phyloP scores from a whole-genome alignment of 208 protist species.

The Crithidia sp. region DNA sequence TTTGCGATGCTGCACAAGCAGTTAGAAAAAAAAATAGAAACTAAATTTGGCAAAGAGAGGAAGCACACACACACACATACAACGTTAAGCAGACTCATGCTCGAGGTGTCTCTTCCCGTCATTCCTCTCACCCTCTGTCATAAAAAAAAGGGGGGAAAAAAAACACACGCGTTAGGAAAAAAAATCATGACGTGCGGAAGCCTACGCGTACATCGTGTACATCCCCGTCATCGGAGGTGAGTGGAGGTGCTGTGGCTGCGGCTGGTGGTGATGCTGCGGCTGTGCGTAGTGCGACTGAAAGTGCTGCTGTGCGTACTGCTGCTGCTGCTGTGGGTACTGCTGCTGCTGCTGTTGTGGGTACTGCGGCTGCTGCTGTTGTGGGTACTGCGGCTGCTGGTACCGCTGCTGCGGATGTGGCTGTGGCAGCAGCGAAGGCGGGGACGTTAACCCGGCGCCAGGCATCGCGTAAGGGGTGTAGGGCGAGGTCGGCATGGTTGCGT shows the following conservation, averaged over 20 bases:
- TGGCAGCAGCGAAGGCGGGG: background rate
- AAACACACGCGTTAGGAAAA: conserved; percentile 17
- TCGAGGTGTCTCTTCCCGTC: too few species aligned
- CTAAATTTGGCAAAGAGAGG: conserved; percentile 11
- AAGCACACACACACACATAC: conserved; percentile 12
- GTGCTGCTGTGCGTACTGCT: background rate
- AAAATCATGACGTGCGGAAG: background rate
- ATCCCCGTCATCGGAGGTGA: conserved; percentile 5
- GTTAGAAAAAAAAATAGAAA: conserved; percentile 2
- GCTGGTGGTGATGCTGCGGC: background rate
- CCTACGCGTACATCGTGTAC: conserved; percentile 3
- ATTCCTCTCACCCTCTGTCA: background rate
- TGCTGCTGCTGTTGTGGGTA: background rate
- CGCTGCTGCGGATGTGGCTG: background rate
- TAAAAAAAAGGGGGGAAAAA: background rate
- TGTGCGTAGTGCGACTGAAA: background rate
- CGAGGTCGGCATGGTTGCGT: background rate
- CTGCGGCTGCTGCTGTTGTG: background rate
- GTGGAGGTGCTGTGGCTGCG: background rate
- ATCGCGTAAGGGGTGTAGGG: conserved; percentile 3
- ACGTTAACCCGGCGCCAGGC: background rate
- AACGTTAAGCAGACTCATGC: too few species aligned
- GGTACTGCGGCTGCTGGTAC: background rate
- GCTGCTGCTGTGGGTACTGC: background rate
- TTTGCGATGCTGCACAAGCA: background rate